Base-by-base conservation (phyloP, 1,284 basidiomycete genomes). In the Uromyces viciae-fabae region DNA sequence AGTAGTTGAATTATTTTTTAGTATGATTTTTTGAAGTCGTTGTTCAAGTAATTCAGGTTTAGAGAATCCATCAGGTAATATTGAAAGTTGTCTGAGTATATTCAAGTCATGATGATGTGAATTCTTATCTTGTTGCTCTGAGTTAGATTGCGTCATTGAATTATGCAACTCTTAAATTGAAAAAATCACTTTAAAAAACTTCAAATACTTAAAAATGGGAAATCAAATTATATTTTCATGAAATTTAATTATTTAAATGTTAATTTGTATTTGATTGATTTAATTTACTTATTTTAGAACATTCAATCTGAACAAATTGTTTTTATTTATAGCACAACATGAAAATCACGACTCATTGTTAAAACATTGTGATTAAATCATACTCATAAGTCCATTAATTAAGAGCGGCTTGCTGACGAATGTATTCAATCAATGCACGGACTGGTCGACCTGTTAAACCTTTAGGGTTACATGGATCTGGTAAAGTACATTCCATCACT, bases 361-460 rank as follows among this genome's bases (percentile, higher is more conserved):
- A n/a, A n/a, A n/a, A n/a, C n/a, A n/a, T n/a, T n/a, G n/a, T n/a
- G n/a, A n/a, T n/a, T n/a, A n/a, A n/a, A n/a, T n/a, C n/a, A n/a
- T n/a, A n/a, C n/a, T n/a, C n/a, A n/a, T n/a, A n/a, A 36, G 62
- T 38, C 31, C 28, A 5, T 66, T 31, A 58, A 46, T 69, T 40
- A 43, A 69, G 66, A 8, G 66, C 66, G n/a, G 66, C 66, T 46
- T 69, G 66, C 42, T 78, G 75, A 14, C 75, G 75, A 22, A 69
- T 40, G 64, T 71, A 79, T 60, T 79, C 77, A 58, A 79, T 79
- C 66, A 79, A 71, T 3, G 77, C 77, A 17, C 77, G 77, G 8
- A 72, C 68, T 17, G 77, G 77, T 58, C 77, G 46, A 14, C 77
- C 77, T 31, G 64, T 71, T 54, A 79, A 49, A 15, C 77, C 77